phyloP scores from a whole-genome alignment of 805 yeast genomes.

The Tetrapisispora iriomotensis region DNA sequence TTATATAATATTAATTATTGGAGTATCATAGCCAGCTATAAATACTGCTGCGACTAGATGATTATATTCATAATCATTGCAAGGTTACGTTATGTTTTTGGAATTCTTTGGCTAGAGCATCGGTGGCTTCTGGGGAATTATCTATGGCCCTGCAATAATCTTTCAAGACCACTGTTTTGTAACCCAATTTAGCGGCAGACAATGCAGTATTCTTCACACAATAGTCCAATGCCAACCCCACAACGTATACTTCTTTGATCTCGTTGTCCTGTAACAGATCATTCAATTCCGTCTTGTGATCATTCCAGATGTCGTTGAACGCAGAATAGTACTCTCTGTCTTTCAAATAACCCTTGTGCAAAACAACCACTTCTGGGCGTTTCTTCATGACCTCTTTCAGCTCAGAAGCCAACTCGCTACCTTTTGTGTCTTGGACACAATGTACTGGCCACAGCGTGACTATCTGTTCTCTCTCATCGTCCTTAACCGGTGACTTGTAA shows the following conservation, averaged over 20 bases:
- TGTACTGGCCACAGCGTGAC: slow-evolving; percentile 81
- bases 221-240: slow-evolving; percentile 79
- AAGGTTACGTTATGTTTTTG: slow-evolving; percentile 10
- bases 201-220: slow-evolving; percentile 75
- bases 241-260: slow-evolving; percentile 56
- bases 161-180: slow-evolving; percentile 48
- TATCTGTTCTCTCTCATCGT: slow-evolving; percentile 29
- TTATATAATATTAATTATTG: background rate
- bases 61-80: no score
- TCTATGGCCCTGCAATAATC: slow-evolving; percentile 49
- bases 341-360: slow-evolving; percentile 60
- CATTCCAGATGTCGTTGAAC: slow-evolving; percentile 69
- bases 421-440: slow-evolving; percentile 64
- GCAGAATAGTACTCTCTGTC: slow-evolving; percentile 86
- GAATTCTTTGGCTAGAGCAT: slow-evolving; percentile 13
- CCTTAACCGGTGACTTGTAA: slow-evolving; percentile 33
- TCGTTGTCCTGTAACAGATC: slow-evolving; percentile 35
- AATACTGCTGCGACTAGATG: background rate
- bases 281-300: slow-evolving; percentile 58
- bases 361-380: slow-evolving; percentile 30
- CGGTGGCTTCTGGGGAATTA: slow-evolving; percentile 30
- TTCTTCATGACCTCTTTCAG: slow-evolving; percentile 4
- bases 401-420: slow-evolving; percentile 43
- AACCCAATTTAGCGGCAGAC: slow-evolving; percentile 57
- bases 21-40: background rate